A percentile compares a stretch with the other conserved stretches of the same genome.
phyloP scores from a whole-genome alignment of 2,329 filamentous ascomycete genomes.

The Aquanectria penicillioides region DNA sequence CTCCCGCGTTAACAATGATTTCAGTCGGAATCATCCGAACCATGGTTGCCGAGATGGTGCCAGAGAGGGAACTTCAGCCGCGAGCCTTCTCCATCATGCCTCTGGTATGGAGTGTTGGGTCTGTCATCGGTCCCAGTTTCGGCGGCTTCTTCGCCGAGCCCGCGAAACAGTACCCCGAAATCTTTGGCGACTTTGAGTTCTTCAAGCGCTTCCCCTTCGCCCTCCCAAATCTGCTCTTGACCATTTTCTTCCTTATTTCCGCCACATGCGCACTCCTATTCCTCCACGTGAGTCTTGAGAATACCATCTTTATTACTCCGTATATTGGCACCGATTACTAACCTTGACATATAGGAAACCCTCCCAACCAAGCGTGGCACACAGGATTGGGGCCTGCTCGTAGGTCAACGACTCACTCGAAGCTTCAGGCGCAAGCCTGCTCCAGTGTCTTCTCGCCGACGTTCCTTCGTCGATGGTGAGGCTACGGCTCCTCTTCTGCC shows the following conservation, averaged over 20 bases:
- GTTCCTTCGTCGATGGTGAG: constrained; percentile 65
- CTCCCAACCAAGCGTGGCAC: constrained; percentile 74
- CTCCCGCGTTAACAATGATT: constrained; percentile 1
- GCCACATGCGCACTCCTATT: constrained; percentile 81
- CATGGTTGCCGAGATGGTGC: constrained; percentile 92
- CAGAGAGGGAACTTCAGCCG: constrained; percentile 86
- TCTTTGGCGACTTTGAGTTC: constrained; percentile 75
- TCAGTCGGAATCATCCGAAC: constrained; percentile 89
- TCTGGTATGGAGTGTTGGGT: constrained; percentile 86
- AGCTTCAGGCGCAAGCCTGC: constrained; percentile 44
- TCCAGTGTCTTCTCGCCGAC: constrained; percentile 48
- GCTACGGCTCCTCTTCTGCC: constrained; percentile 65
- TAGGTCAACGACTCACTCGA: constrained; percentile 73
- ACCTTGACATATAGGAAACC: constrained; percentile 71
- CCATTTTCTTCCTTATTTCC: constrained; percentile 80
- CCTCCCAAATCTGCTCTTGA: constrained; percentile 84
- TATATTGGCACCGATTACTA: background rate
- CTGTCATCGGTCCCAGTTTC: constrained; percentile 87
- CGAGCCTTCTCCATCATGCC: constrained; percentile 94
- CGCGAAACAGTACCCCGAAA: constrained; percentile 73
- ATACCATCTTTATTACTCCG: background rate
- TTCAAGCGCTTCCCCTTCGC: constrained; percentile 83
- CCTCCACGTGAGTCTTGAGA: constrained; percentile 64
- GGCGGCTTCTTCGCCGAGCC: constrained; percentile 89
- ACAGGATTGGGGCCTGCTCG: constrained; percentile 78